Percentiles rank a stretch among this genome's conserved stretches.
These are phyloP conservation scores for Colletotrichum sublineola DNA, from an alignment of 2,329 filamentous ascomycete species.

Conservation along the genomic window DNA sequence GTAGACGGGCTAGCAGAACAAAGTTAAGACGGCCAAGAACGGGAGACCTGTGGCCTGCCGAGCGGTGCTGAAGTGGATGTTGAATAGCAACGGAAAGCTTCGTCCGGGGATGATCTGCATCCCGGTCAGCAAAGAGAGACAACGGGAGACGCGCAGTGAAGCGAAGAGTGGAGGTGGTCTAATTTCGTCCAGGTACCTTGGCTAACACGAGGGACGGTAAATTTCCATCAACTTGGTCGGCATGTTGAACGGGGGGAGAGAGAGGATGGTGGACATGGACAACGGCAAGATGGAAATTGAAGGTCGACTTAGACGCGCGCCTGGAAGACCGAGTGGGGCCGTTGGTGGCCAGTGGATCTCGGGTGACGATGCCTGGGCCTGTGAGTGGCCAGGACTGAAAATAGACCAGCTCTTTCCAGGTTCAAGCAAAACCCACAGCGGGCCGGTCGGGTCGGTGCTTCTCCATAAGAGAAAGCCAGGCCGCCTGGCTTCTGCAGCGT, in stretches of 20 bases:
- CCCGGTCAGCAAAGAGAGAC: neutral
- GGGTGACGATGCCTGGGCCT: neutral
- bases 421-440: constrained; percentile 17
- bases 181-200: neutral
- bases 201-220: neutral
- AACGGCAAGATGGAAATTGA: constrained; percentile 30
- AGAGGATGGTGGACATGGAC: neutral
- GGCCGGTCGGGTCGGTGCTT: constrained; percentile 31
- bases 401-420: constrained; percentile 25
- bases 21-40: neutral
- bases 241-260: neutral
- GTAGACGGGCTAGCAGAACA: neutral
- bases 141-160: neutral
- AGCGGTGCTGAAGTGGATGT: constrained; percentile 3
- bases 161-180: neutral
- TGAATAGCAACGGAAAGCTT: constrained; percentile 13
- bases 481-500: constrained; percentile 1
- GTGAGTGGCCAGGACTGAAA: constrained; percentile 34
- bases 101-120: constrained; percentile 7
- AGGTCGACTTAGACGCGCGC: constrained; percentile 42
- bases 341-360: constrained; percentile 14
- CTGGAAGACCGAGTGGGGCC: constrained; percentile 27
- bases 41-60: neutral
- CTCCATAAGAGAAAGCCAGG: constrained; percentile 12
- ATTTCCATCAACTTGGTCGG: neutral